Percentiles rank a stretch among this genome's conserved stretches.
Evolutionary conservation across 176 grass and related monocot species (phyloP).

Genomic region (Elaeis guineensis): DNA sequence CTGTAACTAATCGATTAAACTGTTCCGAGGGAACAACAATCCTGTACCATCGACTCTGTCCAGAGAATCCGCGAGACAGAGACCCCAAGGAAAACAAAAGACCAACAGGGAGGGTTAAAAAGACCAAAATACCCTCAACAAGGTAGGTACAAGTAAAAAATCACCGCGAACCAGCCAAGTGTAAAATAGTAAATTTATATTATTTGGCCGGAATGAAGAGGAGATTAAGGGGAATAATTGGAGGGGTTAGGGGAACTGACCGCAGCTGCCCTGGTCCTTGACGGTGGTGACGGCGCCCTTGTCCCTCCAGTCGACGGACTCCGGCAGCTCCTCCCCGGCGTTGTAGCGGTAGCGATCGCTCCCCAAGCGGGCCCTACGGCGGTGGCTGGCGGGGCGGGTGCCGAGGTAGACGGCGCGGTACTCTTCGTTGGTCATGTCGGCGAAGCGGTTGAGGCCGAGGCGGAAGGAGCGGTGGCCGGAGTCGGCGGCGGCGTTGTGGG

Average conservation of each 20-base stretch:
- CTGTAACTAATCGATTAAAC: no score
- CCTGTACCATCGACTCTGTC: no score
- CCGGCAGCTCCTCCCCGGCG: slow-evolving; percentile 29
- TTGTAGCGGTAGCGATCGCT: slow-evolving; percentile 3
- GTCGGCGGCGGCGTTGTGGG: slow-evolving; percentile 47
- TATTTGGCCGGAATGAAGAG: no score
- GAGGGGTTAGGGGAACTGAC: slow-evolving; percentile 19
- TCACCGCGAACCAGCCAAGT: no score
- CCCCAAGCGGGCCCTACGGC: slow-evolving; percentile 21
- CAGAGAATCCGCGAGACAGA: no score
- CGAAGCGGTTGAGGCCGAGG: slow-evolving; percentile 69
- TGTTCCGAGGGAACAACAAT: no score
- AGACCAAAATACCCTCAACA: no score
- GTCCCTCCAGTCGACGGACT: slow-evolving; percentile 64
- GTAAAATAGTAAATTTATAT: no score
- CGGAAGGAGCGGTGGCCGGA: slow-evolving; percentile 20
- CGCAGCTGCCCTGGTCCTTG: slow-evolving; percentile 75
- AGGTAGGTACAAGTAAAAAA: no score
- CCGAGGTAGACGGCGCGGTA: slow-evolving; percentile 46
- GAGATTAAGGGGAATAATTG: no score
- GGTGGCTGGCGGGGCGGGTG: background rate
- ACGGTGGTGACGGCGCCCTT: slow-evolving; percentile 58
- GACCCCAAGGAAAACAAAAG: no score
- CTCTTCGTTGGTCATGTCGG: slow-evolving; percentile 72
- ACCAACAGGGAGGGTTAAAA: no score